phyloP scores from a whole-genome alignment of 495 filamentous ascomycete genomes.

The Amorphotheca resinae region DNA sequence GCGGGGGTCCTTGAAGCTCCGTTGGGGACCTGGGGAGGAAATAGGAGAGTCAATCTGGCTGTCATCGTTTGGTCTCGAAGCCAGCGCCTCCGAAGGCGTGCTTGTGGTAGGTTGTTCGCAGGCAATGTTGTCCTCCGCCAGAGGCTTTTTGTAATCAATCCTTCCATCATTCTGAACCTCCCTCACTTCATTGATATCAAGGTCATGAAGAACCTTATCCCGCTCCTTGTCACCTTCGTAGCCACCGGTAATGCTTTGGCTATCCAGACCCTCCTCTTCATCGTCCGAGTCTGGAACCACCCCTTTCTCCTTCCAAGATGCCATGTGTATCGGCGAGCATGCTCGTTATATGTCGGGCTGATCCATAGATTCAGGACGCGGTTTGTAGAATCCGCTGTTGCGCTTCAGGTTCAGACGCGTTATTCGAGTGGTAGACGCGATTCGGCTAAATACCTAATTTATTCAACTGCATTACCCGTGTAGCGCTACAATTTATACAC shows the following conservation, averaged over 20 bases:
- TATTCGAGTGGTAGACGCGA: constrained; percentile 4
- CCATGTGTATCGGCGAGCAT: constrained; percentile 29
- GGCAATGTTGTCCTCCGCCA: neutral
- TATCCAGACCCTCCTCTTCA: constrained; percentile 29
- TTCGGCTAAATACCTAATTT: constrained; percentile 3
- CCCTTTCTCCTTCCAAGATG: constrained; percentile 43
- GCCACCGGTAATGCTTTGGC: constrained; percentile 3
- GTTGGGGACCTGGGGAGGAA: constrained; percentile 5
- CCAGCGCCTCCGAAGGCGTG: neutral
- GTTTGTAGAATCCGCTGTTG: neutral
- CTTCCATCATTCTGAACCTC: neutral
- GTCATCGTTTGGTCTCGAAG: neutral
- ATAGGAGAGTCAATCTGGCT: neutral
- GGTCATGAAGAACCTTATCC: neutral
- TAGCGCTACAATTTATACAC: too few species aligned
- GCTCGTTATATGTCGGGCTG: neutral
- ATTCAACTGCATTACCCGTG: neutral
- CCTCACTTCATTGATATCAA: neutral
- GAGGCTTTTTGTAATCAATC: neutral
- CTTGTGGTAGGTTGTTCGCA: neutral
- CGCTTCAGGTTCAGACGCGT: neutral
- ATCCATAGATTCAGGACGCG: neutral
- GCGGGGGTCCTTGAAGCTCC: constrained; percentile 7
- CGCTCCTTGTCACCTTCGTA: neutral
- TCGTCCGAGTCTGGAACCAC: constrained; percentile 48